phyloP scores from a whole-genome alignment of 768 basidiomycete genomes.

The Hydnum rufescens region DNA sequence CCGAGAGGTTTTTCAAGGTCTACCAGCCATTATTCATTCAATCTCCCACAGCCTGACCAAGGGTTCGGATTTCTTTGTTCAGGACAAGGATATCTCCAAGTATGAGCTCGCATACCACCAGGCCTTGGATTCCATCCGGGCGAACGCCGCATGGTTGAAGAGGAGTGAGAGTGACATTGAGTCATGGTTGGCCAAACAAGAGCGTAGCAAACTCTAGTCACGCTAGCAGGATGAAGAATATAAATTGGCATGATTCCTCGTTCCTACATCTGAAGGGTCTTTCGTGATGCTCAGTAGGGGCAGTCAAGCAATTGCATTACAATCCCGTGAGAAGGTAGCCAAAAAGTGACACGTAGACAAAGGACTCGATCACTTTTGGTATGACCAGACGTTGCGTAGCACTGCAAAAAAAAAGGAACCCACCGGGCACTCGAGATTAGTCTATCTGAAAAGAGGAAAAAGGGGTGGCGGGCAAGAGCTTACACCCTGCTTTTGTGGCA shows the following conservation, averaged over 20 bases:
- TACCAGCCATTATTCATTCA: constrained; percentile 11
- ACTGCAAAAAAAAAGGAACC: constrained; percentile 35
- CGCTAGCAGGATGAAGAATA: too few relatives aligned
- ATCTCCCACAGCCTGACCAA: not conserved
- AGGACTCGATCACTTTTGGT: constrained; percentile 52
- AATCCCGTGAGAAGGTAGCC: too few relatives aligned
- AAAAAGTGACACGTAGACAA: too few relatives aligned
- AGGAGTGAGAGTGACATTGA: constrained; percentile 38
- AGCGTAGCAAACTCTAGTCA: too few relatives aligned
- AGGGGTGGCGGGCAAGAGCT: constrained; percentile 19
- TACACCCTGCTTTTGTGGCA: constrained; percentile 86
- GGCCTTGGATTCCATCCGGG: constrained; percentile 43
- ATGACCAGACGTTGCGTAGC: constrained; percentile 90
- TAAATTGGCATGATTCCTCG: too few relatives aligned
- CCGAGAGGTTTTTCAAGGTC: constrained; percentile 61
- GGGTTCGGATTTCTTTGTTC: constrained; percentile 7
- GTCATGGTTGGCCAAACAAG: too few relatives aligned
- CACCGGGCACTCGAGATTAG: constrained; percentile 2
- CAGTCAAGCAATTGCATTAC: too few relatives aligned
- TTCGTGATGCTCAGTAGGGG: too few relatives aligned
- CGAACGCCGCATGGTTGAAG: constrained; percentile 42
- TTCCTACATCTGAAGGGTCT: too few relatives aligned
- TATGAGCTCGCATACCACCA: constrained; percentile 46
- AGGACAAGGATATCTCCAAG: constrained; percentile 52
- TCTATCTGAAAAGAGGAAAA: not conserved